A percentile compares a stretch with the other conserved stretches of the same genome.
phyloP scores from a whole-genome alignment of 2,329 filamentous ascomycete genomes.

The Apiospora phragmitis region DNA sequence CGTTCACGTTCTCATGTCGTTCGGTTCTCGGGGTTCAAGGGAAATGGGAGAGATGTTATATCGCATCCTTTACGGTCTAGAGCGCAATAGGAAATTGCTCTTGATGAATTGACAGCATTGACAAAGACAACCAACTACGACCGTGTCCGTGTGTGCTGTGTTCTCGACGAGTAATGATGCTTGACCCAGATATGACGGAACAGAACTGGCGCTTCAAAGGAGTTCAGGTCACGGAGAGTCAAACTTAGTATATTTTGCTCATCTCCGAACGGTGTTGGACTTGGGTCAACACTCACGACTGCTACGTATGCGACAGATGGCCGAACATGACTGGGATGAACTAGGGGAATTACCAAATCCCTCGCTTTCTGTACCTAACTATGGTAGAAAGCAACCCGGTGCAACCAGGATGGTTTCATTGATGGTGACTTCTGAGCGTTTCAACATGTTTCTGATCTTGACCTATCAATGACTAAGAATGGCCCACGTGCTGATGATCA shows the following conservation, averaged over 20 bases:
- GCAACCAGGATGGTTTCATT: background rate
- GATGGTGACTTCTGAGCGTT: background rate
- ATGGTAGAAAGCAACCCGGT: constrained; percentile 1
- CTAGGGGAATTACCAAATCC: background rate
- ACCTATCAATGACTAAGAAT: background rate
- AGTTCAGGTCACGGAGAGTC: constrained; percentile 8
- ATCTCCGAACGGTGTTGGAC: background rate
- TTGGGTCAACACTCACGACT: background rate
- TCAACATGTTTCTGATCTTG: background rate
- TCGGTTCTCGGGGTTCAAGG: constrained; percentile 33
- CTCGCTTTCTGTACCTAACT: constrained; percentile 9
- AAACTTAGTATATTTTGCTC: constrained; percentile 5
- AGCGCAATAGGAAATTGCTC: constrained; percentile 28
- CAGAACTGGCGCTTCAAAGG: constrained; percentile 6
- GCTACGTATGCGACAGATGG: background rate
- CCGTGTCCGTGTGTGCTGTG: constrained; percentile 6
- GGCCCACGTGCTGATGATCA: background rate
- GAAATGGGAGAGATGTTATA: constrained; percentile 34
- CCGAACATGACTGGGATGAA: constrained; percentile 1
- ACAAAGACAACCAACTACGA: constrained; percentile 25
- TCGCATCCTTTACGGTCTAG: constrained; percentile 32
- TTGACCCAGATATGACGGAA: background rate
- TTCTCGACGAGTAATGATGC: constrained; percentile 5
- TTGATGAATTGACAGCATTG: constrained; percentile 27
- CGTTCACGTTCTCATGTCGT: constrained; percentile 34